phyloP scores from a whole-genome alignment of 73 alveolate species.

The Effrenium voratum region DNA sequence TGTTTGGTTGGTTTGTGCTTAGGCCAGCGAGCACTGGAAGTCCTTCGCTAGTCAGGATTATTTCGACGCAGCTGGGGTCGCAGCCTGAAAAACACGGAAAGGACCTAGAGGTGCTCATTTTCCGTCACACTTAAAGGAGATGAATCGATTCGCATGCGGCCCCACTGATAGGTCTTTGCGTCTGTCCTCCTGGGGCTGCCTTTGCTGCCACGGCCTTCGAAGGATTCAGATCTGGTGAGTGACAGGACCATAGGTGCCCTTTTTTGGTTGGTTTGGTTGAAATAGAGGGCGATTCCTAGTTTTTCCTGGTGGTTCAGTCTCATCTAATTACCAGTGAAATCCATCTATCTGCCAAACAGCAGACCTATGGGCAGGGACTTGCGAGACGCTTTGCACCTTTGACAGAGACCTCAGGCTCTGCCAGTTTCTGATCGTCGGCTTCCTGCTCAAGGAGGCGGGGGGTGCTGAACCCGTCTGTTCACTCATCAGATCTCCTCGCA shows the following conservation, averaged over 20 bases:
- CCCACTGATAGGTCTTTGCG: constrained; percentile 1
- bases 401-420: too few relatives aligned
- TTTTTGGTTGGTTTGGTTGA: too few relatives aligned
- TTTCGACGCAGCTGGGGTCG: constrained; percentile 35
- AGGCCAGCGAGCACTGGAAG: constrained; percentile 54
- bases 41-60: constrained; percentile 61
- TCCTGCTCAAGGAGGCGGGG: constrained; percentile 26
- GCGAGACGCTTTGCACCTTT: too few relatives aligned
- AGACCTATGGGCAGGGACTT: too few relatives aligned
- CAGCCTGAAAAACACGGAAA: background rate
- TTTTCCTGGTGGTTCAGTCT: too few relatives aligned
- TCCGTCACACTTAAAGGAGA: background rate
- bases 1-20: background rate
- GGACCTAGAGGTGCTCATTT: background rate
- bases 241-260: too few relatives aligned
- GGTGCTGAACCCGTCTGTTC: too few relatives aligned
- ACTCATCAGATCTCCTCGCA: too few relatives aligned
- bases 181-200: constrained; percentile 38
- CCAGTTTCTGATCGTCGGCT: constrained; percentile 50
- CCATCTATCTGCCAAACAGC: too few relatives aligned
- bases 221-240: background rate
- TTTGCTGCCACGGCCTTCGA: background rate
- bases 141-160: background rate
- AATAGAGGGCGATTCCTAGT: too few relatives aligned
- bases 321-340: too few relatives aligned